Percentiles rank a stretch among this genome's conserved stretches.
phyloP scores from a whole-genome alignment of 441 rosid species.

The Gossypium davidsonii region DNA sequence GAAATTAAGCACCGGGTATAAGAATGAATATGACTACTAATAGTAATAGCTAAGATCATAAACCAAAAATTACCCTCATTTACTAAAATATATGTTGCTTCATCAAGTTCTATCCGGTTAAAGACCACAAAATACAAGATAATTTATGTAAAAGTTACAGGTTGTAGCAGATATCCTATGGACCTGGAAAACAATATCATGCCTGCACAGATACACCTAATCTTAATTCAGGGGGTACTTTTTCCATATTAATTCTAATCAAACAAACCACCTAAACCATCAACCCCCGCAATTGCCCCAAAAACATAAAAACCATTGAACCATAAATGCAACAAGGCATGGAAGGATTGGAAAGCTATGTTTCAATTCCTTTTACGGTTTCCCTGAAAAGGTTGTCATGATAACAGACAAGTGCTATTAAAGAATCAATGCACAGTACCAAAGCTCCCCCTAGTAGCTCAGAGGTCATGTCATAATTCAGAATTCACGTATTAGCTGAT shows the following conservation, averaged over 20 bases:
- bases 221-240: not conserved
- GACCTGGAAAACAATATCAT: not conserved
- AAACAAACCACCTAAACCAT: not conserved
- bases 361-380: not conserved
- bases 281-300: not conserved
- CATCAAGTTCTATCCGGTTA: not conserved
- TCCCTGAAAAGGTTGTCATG: not conserved
- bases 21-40: not conserved
- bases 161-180: not conserved
- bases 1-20: not conserved
- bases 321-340: no score
- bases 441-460: not conserved
- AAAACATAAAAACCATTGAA: no score
- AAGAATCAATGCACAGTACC: not conserved
- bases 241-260: not conserved
- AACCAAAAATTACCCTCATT: not conserved
- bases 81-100: not conserved
- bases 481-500: not conserved
- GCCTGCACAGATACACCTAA: not conserved
- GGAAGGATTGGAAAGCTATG: not conserved
- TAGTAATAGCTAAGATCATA: not conserved
- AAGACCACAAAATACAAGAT: not conserved
- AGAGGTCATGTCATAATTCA: not conserved
- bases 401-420: not conserved
- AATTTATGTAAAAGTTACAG: not conserved